A percentile compares a stretch with the other conserved stretches of the same genome.
Conservation (phyloP, 352 stramenopile species). For the Phytopythium chamaehyphon region DNA sequence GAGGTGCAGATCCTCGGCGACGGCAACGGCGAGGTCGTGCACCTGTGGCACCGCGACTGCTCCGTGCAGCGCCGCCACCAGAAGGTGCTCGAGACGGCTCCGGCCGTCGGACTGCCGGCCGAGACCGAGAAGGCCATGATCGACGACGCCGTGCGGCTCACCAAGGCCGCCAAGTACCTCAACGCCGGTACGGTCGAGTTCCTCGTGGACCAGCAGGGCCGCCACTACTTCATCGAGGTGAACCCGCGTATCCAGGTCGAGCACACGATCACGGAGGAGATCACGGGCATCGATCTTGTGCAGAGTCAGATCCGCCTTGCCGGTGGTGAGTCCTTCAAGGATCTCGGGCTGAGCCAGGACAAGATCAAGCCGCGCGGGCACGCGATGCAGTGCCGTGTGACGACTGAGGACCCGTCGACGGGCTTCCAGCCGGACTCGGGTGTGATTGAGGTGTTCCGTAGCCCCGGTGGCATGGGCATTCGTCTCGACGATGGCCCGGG, state of each 20-base stretch:
- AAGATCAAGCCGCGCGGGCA: constrained; percentile 90
- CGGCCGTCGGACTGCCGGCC: constrained; percentile 78
- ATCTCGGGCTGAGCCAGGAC: constrained; percentile 94
- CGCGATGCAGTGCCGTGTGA: constrained; percentile 97
- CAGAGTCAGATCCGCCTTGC: constrained; percentile 96
- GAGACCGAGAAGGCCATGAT: constrained; percentile 91
- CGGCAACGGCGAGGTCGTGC: constrained; percentile 91
- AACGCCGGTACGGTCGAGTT: constrained; percentile 99
- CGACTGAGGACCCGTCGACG: constrained; percentile 92
- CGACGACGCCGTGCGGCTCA: constrained; percentile 89
- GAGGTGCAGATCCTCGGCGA: constrained; percentile 98
- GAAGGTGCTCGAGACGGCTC: constrained; percentile 96
- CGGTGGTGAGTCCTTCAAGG: constrained; percentile 87
- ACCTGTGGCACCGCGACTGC: constrained; percentile 97
- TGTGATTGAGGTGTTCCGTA: constrained; percentile 95
- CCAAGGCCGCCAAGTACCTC: constrained; percentile 90
- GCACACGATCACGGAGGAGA: constrained; percentile 91
- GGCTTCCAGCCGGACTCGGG: constrained; percentile 97
- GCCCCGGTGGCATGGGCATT: constrained; percentile 94
- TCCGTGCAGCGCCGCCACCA: constrained; percentile 97
- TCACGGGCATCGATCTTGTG: constrained; percentile 95
- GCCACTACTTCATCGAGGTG: constrained; percentile 98
- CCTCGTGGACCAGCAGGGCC: constrained; percentile 91
- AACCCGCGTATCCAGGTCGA: constrained; percentile 98
- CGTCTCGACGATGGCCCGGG: constrained; percentile 94